Evolutionary conservation across 2,329 filamentous ascomycete genomes (phyloP), one percentile per base, ranked within the genome.

Genomic region (Xylaria sp.): DNA sequence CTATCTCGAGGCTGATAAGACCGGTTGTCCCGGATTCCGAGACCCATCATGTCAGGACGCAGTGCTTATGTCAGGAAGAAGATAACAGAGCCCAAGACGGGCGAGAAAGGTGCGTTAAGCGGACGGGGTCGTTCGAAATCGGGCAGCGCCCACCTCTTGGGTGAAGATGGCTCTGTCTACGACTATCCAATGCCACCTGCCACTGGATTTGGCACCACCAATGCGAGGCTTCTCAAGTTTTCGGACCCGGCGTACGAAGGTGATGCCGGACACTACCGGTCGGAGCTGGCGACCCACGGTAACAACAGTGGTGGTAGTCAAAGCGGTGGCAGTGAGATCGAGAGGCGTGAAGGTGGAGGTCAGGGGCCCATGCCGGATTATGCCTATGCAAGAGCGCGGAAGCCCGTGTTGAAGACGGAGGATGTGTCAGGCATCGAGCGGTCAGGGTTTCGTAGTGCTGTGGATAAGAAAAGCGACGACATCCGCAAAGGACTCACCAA

Each of bases 31-130:
- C n/a, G n/a, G n/a, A n/a, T n/a, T n/a, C n/a, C n/a, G n/a, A n/a
- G n/a, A n/a, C n/a, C n/a, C n/a, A 61, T 56, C 63, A 87, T 87
- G 84, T 87, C 84, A 6, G 84, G 83, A 62, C 78, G 84, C 57
- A 86, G 84, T 73, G 84, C 84, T 31, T 79, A 84, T 67, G 84
- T 85, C 70, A 82, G 84, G 69, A 85, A 85, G 72, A 85, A 85
- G 76, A 84, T 83, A 65, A 83, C 80, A 0, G 81, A 85, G 59
- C 76, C 79, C 25, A 81, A 79, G 54, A 65, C 72, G 3, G 74
- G 68, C 35, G 77, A 77, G 17, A 73, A 72, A 31, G 60, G 53
- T 8, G 13, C 37, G 4, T n/a, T n/a, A 8, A 55, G 63, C 2
- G 60, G 64, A 15, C 71, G 74, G 51, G 70, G 68, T 33, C 74